phyloP scores from a whole-genome alignment of 1,284 basidiomycete species.

The Rhizoctonia solani region DNA sequence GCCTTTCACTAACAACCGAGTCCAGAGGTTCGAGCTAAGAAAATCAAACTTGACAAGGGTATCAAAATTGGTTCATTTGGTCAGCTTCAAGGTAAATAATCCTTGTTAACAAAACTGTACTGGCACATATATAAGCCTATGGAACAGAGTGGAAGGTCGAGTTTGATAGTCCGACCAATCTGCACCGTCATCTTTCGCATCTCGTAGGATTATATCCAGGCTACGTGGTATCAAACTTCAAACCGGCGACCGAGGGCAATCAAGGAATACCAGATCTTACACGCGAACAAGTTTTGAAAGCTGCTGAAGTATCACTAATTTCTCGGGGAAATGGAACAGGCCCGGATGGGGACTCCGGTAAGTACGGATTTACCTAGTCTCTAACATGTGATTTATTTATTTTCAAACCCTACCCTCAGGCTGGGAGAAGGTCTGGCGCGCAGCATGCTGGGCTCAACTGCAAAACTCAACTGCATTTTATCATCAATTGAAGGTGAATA shows the following conservation, averaged over 20 bases:
- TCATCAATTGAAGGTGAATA: slow-evolving; percentile 57
- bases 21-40: slow-evolving; percentile 60
- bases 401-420: no score
- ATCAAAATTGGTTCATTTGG: slow-evolving; percentile 74
- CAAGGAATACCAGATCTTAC: neutral
- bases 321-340: slow-evolving; percentile 72
- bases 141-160: slow-evolving; percentile 74
- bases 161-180: slow-evolving; percentile 63
- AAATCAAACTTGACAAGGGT: slow-evolving; percentile 63
- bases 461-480: slow-evolving; percentile 62
- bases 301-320: slow-evolving; percentile 59
- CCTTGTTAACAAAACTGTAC: neutral
- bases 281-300: slow-evolving; percentile 54
- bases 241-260: neutral
- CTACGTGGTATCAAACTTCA: slow-evolving; percentile 56
- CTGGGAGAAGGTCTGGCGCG: slow-evolving; percentile 79
- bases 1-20: neutral
- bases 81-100: slow-evolving; percentile 65
- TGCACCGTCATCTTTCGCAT: slow-evolving; percentile 76
- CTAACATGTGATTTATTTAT: neutral
- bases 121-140: neutral
- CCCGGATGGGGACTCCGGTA: slow-evolving; percentile 65
- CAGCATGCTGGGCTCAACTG: slow-evolving; percentile 72
- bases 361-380: neutral
- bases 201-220: slow-evolving; percentile 75